phyloP scores from a whole-genome alignment of 139 green algal species.

The Auxenochlorella pyrenoidosa region DNA sequence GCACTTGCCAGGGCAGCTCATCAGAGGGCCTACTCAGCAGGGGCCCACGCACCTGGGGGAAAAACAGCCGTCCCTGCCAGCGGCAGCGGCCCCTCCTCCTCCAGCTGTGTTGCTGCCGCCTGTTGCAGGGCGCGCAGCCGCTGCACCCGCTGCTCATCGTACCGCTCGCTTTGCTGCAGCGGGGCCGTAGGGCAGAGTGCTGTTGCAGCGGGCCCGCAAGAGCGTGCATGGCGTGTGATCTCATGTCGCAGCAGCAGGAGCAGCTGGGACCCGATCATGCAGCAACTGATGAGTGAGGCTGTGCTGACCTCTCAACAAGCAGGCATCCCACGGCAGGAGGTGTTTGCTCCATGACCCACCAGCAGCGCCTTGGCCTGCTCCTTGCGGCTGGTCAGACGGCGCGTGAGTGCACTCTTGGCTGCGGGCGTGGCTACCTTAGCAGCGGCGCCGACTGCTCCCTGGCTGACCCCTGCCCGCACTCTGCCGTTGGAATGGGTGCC shows the following conservation, averaged over 20 bases:
- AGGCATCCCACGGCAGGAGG: background rate
- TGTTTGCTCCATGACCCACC: background rate
- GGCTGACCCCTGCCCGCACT: background rate
- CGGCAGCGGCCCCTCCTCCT: background rate
- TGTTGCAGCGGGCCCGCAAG: background rate
- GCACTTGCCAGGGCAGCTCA: no score
- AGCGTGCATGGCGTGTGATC: background rate
- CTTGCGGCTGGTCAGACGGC: conserved; percentile 4
- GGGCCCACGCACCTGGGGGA: background rate
- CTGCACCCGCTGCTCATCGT: conserved; percentile 20
- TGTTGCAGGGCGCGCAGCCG: background rate
- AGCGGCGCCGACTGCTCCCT: background rate
- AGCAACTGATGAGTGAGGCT: no score
- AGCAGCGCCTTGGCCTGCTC: background rate
- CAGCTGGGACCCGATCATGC: no score
- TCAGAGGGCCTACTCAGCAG: no score
- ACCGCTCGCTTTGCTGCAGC: conserved; percentile 13
- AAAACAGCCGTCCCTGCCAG: background rate
- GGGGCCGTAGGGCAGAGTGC: background rate
- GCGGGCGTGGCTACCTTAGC: background rate
- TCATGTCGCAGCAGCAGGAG: background rate
- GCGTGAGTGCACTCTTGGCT: background rate
- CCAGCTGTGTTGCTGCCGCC: background rate
- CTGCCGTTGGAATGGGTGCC: no score
- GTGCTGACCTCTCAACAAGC: no score